These are phyloP conservation scores for Podaxis mareebaensis DNA, from an alignment of 768 basidiomycete genomes.

Conservation along the genomic window DNA sequence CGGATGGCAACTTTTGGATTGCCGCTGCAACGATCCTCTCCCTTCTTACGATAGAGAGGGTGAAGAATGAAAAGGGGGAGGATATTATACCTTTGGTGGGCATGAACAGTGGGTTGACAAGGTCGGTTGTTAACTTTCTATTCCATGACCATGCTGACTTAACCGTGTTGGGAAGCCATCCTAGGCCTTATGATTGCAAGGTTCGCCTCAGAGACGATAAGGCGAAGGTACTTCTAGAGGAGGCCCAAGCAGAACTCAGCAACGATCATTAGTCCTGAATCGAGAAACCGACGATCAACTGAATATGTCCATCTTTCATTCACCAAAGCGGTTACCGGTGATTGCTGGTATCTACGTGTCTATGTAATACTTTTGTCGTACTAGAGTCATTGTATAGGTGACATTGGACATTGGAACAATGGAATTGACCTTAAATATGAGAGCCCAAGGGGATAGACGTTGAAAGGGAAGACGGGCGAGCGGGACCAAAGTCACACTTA, in stretches of 20 bases:
- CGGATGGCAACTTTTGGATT: not conserved
- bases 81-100: not conserved
- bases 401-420: too few relatives aligned
- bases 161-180: not conserved
- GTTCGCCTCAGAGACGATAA: not conserved
- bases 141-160: not conserved
- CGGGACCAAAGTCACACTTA: too few relatives aligned
- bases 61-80: not conserved
- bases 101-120: conserved; percentile 1
- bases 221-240: not conserved
- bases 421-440: too few relatives aligned
- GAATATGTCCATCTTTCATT: not conserved
- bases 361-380: too few relatives aligned
- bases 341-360: not conserved
- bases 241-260: not conserved
- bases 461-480: too few relatives aligned
- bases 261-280: not conserved
- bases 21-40: conserved; percentile 1
- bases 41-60: not conserved
- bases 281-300: not conserved
- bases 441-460: too few relatives aligned
- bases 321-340: not conserved
- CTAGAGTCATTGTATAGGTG: too few relatives aligned
- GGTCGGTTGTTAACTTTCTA: not conserved
- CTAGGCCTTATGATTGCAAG: conserved; percentile 1